phyloP scores from a whole-genome alignment of 306 rosid genomes.

The Geum urbanum region DNA sequence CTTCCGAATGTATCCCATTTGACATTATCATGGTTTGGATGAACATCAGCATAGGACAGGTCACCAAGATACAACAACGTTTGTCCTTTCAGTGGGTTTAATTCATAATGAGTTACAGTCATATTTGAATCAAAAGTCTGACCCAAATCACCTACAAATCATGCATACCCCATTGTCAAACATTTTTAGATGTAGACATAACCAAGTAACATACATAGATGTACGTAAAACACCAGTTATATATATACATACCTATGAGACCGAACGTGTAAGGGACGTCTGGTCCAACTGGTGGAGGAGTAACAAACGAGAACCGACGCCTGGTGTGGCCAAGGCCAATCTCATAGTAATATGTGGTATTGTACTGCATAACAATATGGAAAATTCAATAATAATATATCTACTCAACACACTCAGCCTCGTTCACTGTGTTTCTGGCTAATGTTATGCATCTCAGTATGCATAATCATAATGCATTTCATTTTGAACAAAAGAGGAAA shows the following conservation, averaged over 20 bases:
- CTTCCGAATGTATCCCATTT: slow-evolving; percentile 95
- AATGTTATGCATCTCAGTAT: too few relatives aligned
- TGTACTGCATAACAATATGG: slow-evolving; percentile 35
- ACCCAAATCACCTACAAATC: slow-evolving; percentile 70
- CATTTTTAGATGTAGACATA: neutral
- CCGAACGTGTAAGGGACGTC: slow-evolving; percentile 80
- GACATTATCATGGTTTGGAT: slow-evolving; percentile 60
- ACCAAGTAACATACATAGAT: neutral
- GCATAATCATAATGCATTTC: too few relatives aligned
- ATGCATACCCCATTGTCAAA: neutral
- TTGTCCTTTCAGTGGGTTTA: slow-evolving; percentile 56
- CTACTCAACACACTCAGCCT: neutral
- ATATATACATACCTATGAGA: slow-evolving; percentile 55
- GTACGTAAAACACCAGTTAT: neutral
- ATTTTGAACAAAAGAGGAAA: neutral
- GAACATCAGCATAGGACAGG: slow-evolving; percentile 72
- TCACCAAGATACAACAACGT: slow-evolving; percentile 73
- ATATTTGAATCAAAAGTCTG: slow-evolving; percentile 76
- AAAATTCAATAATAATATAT: neutral
- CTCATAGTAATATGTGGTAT: slow-evolving; percentile 63
- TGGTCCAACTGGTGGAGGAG: slow-evolving; percentile 73
- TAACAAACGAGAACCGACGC: slow-evolving; percentile 55
- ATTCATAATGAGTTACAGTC: slow-evolving; percentile 73
- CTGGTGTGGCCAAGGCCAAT: slow-evolving; percentile 55
- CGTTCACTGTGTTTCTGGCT: neutral